These are phyloP conservation scores for Vanilla planifolia DNA, from an alignment of 106 monocot species.

Conservation along the genomic window DNA sequence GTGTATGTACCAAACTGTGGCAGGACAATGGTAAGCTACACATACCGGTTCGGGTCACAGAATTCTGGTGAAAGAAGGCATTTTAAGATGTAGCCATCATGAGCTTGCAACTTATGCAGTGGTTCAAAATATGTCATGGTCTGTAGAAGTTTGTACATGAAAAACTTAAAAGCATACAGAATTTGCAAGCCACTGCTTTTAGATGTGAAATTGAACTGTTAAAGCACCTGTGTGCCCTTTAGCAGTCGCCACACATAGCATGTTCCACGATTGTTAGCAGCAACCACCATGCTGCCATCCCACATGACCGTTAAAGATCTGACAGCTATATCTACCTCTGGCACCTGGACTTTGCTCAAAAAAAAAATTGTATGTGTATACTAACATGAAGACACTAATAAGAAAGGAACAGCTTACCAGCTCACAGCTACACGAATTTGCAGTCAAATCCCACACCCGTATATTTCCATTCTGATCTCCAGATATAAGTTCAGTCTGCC, in stretches of 20 bases:
- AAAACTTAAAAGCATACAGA: not conserved
- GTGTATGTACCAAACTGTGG: no score
- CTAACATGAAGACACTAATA: not conserved
- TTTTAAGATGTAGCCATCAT: slow-evolving; percentile 88
- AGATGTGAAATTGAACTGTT: not conserved
- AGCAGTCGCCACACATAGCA: slow-evolving; percentile 97
- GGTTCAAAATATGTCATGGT: slow-evolving; percentile 98
- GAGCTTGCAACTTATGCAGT: slow-evolving; percentile 95
- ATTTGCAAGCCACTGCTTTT: not conserved
- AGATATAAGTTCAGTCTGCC: slow-evolving; percentile 93
- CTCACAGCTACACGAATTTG: slow-evolving; percentile 99
- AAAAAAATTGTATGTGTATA: not conserved
- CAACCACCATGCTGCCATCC: slow-evolving; percentile 99
- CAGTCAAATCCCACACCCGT: slow-evolving; percentile 94
- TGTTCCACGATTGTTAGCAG: slow-evolving; percentile 93
- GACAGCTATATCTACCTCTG: slow-evolving; percentile 97
- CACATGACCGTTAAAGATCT: slow-evolving; percentile 96
- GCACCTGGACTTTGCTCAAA: slow-evolving; percentile 47
- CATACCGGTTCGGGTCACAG: slow-evolving; percentile 83
- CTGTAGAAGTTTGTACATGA: slow-evolving; percentile 26
- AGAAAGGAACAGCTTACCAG: slow-evolving; percentile 39
- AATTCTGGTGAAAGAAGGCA: slow-evolving; percentile 97
- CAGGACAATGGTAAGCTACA: no score
- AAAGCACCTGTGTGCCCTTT: slow-evolving; percentile 71
- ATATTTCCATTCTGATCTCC: slow-evolving; percentile 99